Evolutionary conservation across 371 early-diverging fungal genomes (phyloP), one percentile per base, ranked within the genome.

Genomic region (Zychaea mexicana): DNA sequence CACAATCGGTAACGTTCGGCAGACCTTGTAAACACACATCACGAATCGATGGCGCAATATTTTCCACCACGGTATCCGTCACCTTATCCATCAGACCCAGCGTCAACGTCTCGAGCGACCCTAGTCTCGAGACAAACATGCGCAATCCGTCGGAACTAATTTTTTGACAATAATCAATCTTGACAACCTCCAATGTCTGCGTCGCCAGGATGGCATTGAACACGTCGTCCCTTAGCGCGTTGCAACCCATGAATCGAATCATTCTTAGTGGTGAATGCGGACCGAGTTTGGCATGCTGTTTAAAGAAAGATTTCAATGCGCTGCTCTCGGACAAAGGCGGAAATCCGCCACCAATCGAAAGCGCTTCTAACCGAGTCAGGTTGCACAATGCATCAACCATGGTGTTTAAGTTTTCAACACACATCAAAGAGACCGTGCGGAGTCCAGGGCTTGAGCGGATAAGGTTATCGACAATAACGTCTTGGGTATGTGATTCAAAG

Each of bases 151-250:
- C 49, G 24, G 49, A 24, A 24, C 24, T 49, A 4, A 49, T 24
- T 22, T 22, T 19, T 19, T 49, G 49, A 13, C 49, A 49, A 49
- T 49, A 24, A 24, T 49, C 49, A 24, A 49, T 19, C 26, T 24
- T 49, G 49, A 49, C 13, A 7, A 49, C 49, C 49, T 49, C 49
- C 49, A 49, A 22, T 19, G 49, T 49, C n/a, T 49, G 49, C n/a
- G 49, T 24, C 5, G 49, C 10, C n/a, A 49, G n/a, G 24, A 49
- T 49, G 49, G 5, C 26, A 19, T 49, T 2, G n/a, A 49, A 49
- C n/a, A 49, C 49, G 12, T 49, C 49, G n/a, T 49, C 49, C 24
- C n/a, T 19, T 24, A 49, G n/a, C 9, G 49, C 49, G 24, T n/a
- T 24, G 22, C 49, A 49, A 13, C 49, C 49, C 26, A 24, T 19